phyloP scores from a whole-genome alignment of 768 basidiomycete species.

The Coprinellus micaceus region DNA sequence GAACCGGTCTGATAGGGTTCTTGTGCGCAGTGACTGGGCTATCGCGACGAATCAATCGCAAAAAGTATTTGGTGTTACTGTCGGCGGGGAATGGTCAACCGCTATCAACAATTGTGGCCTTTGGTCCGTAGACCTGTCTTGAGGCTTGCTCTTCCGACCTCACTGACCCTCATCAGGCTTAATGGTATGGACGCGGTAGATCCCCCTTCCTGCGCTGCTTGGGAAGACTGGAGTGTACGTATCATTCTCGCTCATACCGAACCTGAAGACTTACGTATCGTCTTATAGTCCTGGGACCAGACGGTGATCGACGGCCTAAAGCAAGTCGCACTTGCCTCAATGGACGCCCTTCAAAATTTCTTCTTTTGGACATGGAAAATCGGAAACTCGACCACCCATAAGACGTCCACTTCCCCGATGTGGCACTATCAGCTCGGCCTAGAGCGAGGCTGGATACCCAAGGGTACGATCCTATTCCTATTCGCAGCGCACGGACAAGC shows the following conservation, averaged over 20 bases:
- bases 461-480: constrained; percentile 36
- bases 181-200: constrained; percentile 41
- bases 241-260: constrained; percentile 1
- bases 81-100: constrained; percentile 80
- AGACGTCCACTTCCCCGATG: constrained; percentile 66
- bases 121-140: constrained; percentile 38
- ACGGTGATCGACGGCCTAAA: constrained; percentile 55
- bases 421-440: constrained; percentile 92
- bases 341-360: constrained; percentile 90
- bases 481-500: not conserved
- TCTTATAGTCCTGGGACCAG: constrained; percentile 47
- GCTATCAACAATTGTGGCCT: constrained; percentile 77
- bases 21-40: constrained; percentile 50
- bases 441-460: constrained; percentile 82
- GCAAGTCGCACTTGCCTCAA: constrained; percentile 70
- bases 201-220: constrained; percentile 33
- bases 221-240: constrained; percentile 43
- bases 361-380: constrained; percentile 99
- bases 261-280: constrained; percentile 6
- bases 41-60: constrained; percentile 58
- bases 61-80: constrained; percentile 69
- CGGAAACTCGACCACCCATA: constrained; percentile 69
- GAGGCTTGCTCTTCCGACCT: constrained; percentile 6
- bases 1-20: too few relatives aligned
- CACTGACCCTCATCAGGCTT: constrained; percentile 35